Percentiles rank a stretch among this genome's conserved stretches.
phyloP scores from a whole-genome alignment of 1,284 basidiomycete genomes.

The Ceratobasidium sp. region DNA sequence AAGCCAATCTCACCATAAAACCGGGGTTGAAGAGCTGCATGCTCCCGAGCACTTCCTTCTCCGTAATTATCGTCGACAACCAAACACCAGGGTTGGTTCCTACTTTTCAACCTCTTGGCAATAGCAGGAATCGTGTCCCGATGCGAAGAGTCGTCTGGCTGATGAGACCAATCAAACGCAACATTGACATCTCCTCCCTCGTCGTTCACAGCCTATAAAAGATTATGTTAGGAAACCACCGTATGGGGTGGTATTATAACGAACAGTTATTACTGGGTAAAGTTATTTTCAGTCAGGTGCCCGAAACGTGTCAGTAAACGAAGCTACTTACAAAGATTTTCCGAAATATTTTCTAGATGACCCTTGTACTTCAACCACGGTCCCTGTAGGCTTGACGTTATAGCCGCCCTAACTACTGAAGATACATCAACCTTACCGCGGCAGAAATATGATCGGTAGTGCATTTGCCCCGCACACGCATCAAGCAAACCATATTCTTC shows the following conservation, averaged over 20 bases:
- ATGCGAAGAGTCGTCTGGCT: slow-evolving; percentile 53
- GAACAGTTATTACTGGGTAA: slow-evolving; percentile 61
- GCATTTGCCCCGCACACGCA: slow-evolving; percentile 95
- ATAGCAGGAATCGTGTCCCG: slow-evolving; percentile 85
- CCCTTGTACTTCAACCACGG: slow-evolving; percentile 99
- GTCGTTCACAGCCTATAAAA: slow-evolving; percentile 80
- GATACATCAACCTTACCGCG: slow-evolving; percentile 62
- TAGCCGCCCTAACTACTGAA: slow-evolving; percentile 13
- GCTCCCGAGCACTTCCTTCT: slow-evolving; percentile 97
- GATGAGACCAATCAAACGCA: slow-evolving; percentile 73
- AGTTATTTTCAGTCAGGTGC: slow-evolving; percentile 50
- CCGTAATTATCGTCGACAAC: slow-evolving; percentile 97
- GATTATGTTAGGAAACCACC: not conserved
- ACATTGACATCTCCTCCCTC: slow-evolving; percentile 89
- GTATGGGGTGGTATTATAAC: slow-evolving; percentile 41
- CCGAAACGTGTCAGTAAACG: slow-evolving; percentile 48
- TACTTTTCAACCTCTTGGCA: slow-evolving; percentile 83
- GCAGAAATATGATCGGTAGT: slow-evolving; percentile 98
- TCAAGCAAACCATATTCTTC: slow-evolving; percentile 78
- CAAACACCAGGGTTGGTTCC: slow-evolving; percentile 88
- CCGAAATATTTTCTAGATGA: slow-evolving; percentile 93
- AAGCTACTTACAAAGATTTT: slow-evolving; percentile 82
- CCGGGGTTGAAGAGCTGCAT: slow-evolving; percentile 94
- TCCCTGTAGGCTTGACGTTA: slow-evolving; percentile 58
- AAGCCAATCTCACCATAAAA: slow-evolving; percentile 75